These are phyloP conservation scores for Bombardia bombarda DNA, from an alignment of 495 filamentous ascomycete genomes.

Conservation along the genomic window DNA sequence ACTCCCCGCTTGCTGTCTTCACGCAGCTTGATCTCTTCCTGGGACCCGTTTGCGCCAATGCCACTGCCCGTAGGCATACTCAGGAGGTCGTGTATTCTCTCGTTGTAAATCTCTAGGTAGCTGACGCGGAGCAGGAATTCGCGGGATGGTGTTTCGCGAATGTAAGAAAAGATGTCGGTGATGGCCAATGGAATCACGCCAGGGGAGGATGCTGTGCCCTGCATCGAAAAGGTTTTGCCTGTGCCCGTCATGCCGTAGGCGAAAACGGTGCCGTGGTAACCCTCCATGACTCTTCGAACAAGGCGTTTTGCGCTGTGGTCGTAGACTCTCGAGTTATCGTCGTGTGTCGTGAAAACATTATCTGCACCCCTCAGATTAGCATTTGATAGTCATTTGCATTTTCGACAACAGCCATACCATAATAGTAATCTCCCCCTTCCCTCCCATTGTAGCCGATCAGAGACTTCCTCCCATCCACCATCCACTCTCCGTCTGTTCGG, in stretches of 20 bases:
- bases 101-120: constrained; percentile 98
- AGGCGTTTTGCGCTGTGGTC: constrained; percentile 88
- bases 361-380: too few relatives aligned
- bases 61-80: constrained; percentile 54
- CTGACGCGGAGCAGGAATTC: constrained; percentile 95
- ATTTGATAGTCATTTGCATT: background rate
- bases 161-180: constrained; percentile 98
- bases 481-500: constrained; percentile 75
- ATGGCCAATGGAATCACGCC: constrained; percentile 96
- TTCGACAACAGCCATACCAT: constrained; percentile 51
- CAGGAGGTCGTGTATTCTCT: constrained; percentile 90
- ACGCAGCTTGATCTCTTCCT: constrained; percentile 91
- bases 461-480: constrained; percentile 77
- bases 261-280: constrained; percentile 96
- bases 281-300: constrained; percentile 96
- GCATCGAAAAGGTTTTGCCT: constrained; percentile 98
- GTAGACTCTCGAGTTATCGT: constrained; percentile 91
- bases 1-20: constrained; percentile 95
- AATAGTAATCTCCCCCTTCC: constrained; percentile 88
- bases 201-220: constrained; percentile 92
- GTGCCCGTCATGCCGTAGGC: constrained; percentile 99
- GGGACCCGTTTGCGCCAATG: constrained; percentile 36
- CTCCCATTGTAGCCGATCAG: constrained; percentile 76
- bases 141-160: constrained; percentile 88
- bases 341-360: constrained; percentile 88